Evolutionary conservation across 2,329 filamentous ascomycete species (phyloP).

Genomic region (Ramichloridium luteum): DNA sequence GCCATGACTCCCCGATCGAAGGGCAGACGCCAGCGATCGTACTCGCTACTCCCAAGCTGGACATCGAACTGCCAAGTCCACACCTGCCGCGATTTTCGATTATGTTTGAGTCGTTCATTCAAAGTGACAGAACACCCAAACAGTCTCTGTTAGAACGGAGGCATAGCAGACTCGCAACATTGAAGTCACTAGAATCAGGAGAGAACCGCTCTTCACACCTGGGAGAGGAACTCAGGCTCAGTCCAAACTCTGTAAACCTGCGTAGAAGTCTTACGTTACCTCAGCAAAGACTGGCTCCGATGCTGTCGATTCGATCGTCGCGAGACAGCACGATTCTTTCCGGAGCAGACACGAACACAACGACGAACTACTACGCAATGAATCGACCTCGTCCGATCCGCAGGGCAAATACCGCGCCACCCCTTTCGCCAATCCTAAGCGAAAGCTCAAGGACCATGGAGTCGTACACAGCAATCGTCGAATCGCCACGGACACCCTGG

Average conservation of each 20-base stretch:
- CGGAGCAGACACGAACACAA: too few species aligned
- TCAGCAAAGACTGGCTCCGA: too few species aligned
- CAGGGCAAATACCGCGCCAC: neutral
- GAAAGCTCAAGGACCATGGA: neutral
- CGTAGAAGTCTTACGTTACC: too few species aligned
- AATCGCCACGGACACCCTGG: slow-evolving; percentile 1
- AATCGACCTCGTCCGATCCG: neutral
- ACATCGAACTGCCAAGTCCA: neutral
- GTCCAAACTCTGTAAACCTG: too few species aligned
- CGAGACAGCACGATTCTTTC: too few species aligned
- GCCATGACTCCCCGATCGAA: too few species aligned
- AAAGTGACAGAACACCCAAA: neutral
- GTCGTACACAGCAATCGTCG: neutral
- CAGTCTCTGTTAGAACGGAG: neutral
- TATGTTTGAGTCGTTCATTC: neutral
- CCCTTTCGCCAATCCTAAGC: neutral
- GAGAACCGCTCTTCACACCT: too few species aligned
- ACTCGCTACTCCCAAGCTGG: slow-evolving; percentile 1
- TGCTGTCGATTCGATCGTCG: too few species aligned
- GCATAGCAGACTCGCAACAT: slow-evolving; percentile 1
- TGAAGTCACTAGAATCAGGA: too few species aligned
- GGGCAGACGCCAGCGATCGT: too few species aligned
- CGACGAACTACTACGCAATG: too few species aligned
- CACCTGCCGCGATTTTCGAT: neutral
- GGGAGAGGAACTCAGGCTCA: too few species aligned